Percentiles rank a stretch among this genome's conserved stretches.
Evolutionary conservation across 352 stramenopile genomes (phyloP).

Genomic region (Globisporangium parvum): DNA sequence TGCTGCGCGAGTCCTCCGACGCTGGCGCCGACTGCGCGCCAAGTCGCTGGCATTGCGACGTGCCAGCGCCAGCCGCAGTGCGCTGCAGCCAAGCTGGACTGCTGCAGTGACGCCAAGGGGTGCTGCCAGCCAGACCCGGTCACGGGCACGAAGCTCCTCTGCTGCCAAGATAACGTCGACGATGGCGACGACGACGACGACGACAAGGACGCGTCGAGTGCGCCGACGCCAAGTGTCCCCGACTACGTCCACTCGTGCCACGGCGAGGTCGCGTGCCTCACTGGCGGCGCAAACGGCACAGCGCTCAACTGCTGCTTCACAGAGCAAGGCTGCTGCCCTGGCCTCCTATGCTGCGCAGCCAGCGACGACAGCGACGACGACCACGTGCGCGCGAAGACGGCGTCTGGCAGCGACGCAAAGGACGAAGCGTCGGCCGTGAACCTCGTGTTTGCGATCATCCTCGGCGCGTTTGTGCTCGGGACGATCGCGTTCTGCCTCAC

Average conservation of each 20-base stretch:
- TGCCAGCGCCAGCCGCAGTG: conserved; percentile 35
- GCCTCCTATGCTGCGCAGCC: conserved; percentile 12
- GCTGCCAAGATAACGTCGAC: conserved; percentile 9
- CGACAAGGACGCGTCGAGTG: neutral
- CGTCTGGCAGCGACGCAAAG: conserved; percentile 1
- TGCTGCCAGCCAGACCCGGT: conserved; percentile 23
- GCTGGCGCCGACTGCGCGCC: neutral
- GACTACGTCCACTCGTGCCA: conserved; percentile 12
- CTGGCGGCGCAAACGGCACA: conserved; percentile 16
- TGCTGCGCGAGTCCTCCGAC: conserved; percentile 26
- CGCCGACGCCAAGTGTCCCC: conserved; percentile 3
- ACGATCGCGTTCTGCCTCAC: conserved; percentile 34
- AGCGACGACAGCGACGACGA: neutral
- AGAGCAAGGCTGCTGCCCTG: conserved; percentile 18
- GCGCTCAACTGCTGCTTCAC: conserved; percentile 26
- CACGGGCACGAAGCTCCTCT: conserved; percentile 15
- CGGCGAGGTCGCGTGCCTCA: conserved; percentile 17
- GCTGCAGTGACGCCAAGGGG: conserved; percentile 17
- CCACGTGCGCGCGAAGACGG: conserved; percentile 1
- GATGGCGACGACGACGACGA: neutral
- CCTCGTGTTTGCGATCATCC: conserved; percentile 35
- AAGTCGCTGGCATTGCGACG: conserved; percentile 3
- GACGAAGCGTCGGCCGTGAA: conserved; percentile 12
- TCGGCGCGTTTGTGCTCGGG: conserved; percentile 30
- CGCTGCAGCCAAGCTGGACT: conserved; percentile 17